Percentiles rank a stretch among this genome's conserved stretches.
Conservation (phyloP, 352 stramenopile species). For the Globisporangium nodosum region DNA sequence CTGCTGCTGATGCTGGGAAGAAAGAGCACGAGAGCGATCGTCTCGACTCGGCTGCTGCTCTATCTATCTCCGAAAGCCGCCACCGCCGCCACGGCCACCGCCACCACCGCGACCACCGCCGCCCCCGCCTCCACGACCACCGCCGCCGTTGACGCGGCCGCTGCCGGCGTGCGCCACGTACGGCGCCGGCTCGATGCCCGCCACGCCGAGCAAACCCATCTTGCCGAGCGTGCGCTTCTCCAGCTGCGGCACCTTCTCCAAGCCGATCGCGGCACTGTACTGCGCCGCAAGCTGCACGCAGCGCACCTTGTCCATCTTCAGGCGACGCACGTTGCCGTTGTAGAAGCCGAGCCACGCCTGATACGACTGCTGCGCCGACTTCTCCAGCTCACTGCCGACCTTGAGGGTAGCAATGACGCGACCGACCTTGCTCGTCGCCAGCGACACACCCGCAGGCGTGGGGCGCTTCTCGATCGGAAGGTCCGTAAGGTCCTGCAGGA, state of each 20-base stretch:
- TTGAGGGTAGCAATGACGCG: slow-evolving; percentile 36
- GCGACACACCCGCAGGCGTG: background rate
- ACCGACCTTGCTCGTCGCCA: slow-evolving; percentile 8
- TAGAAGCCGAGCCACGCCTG: slow-evolving; percentile 95
- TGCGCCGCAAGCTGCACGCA: slow-evolving; percentile 79
- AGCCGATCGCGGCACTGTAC: slow-evolving; percentile 47
- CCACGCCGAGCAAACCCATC: slow-evolving; percentile 80
- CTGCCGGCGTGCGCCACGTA: slow-evolving; percentile 27
- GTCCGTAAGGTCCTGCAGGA: slow-evolving; percentile 66
- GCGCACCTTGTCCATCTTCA: slow-evolving; percentile 33
- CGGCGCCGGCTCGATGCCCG: slow-evolving; percentile 49
- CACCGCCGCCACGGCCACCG: slow-evolving; percentile 9
- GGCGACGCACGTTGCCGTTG: slow-evolving; percentile 20
- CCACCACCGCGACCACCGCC: slow-evolving; percentile 9
- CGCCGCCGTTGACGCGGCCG: slow-evolving; percentile 13
- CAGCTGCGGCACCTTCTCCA: slow-evolving; percentile 66
- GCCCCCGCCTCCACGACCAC: slow-evolving; percentile 5
- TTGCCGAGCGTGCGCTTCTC: slow-evolving; percentile 83
- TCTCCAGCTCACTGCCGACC: slow-evolving; percentile 49
- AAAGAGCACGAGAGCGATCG: background rate
- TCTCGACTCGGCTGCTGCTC: background rate
- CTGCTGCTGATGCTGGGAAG: background rate
- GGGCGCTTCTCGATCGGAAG: slow-evolving; percentile 29
- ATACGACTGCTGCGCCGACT: slow-evolving; percentile 87
- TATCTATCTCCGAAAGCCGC: slow-evolving; percentile 2